Conservation (phyloP, 2,329 filamentous ascomycete species). For the Cladophialophora exuberans region DNA sequence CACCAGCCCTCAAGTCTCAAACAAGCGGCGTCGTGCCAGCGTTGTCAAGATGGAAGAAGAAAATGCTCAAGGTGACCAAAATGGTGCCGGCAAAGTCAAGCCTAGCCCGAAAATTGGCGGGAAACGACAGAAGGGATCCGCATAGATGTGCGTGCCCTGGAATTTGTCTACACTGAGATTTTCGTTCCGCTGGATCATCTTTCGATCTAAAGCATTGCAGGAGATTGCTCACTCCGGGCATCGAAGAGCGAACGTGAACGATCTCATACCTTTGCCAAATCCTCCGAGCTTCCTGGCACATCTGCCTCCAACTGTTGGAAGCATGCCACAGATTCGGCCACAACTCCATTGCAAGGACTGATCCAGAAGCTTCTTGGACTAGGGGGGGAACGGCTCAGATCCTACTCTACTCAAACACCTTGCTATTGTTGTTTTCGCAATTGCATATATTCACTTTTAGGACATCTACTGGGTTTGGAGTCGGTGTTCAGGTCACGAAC, state of each 20-base stretch:
- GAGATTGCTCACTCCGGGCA: no score
- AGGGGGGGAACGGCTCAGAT: no score
- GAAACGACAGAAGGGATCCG: conserved; percentile 50
- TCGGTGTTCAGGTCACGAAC: not conserved
- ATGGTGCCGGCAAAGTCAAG: conserved; percentile 47
- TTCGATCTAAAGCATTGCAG: no score
- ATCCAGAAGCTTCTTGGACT: not conserved
- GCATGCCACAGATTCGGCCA: no score
- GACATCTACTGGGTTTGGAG: conserved; percentile 11
- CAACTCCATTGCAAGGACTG: not conserved
- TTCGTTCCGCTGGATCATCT: no score
- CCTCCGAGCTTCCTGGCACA: no score
- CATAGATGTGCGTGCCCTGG: no score
- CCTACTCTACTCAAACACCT: no score
- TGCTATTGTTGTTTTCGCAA: conserved; percentile 6
- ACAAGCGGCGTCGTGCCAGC: conserved; percentile 62
- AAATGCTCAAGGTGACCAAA: conserved; percentile 53
- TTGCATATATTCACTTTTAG: conserved; percentile 11
- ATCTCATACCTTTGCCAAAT: no score
- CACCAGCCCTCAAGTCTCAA: conserved; percentile 63
- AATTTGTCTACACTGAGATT: not conserved
- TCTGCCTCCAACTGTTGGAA: no score
- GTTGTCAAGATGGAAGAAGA: conserved; percentile 63
- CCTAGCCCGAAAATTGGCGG: conserved; percentile 50
- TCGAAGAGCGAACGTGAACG: no score